Evolutionary conservation across 2,329 filamentous ascomycete species (phyloP).

Genomic region (Trichoderma atroviride): DNA sequence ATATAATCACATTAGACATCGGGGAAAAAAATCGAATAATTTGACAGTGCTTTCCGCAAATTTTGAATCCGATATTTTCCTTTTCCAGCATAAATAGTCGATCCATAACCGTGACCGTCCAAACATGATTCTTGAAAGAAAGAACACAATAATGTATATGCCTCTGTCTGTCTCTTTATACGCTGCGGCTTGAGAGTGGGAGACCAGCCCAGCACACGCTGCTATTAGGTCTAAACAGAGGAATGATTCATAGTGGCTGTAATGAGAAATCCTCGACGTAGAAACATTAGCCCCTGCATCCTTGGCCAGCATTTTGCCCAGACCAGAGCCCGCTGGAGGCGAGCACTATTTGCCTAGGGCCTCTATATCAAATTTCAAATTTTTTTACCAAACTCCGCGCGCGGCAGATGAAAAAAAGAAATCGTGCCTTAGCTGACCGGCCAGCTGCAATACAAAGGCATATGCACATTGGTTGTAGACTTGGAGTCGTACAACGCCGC

Average conservation of each 20-base stretch:
- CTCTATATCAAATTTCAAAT: conserved; percentile 28
- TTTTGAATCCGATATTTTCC: conserved; percentile 10
- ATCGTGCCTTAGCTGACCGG: conserved; percentile 15
- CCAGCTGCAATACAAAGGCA: conserved; percentile 17
- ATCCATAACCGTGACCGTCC: conserved; percentile 28
- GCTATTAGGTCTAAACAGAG: conserved; percentile 23
- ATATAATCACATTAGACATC: conserved; percentile 16
- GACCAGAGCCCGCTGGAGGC: conserved; percentile 19
- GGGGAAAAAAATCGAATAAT: conserved; percentile 21
- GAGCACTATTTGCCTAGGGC: conserved; percentile 10
- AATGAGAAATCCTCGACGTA: conserved; percentile 13
- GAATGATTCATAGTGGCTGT: conserved; percentile 20
- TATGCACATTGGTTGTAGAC: neutral
- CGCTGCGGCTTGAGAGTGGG: conserved; percentile 28
- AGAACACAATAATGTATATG: conserved; percentile 13
- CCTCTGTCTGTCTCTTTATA: conserved; percentile 18
- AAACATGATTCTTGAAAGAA: conserved; percentile 26
- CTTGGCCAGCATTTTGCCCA: conserved; percentile 24
- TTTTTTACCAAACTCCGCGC: conserved; percentile 26
- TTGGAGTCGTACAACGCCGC: neutral
- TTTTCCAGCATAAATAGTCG: conserved; percentile 25
- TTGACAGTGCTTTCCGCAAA: conserved; percentile 5
- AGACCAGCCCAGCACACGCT: conserved; percentile 31
- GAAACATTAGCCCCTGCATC: neutral
- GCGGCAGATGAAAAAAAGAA: conserved; percentile 11